Percentiles rank a stretch among this genome's conserved stretches.
Evolutionary conservation across 2,329 filamentous ascomycete genomes (phyloP).

Genomic region (Botryotinia globosa): DNA sequence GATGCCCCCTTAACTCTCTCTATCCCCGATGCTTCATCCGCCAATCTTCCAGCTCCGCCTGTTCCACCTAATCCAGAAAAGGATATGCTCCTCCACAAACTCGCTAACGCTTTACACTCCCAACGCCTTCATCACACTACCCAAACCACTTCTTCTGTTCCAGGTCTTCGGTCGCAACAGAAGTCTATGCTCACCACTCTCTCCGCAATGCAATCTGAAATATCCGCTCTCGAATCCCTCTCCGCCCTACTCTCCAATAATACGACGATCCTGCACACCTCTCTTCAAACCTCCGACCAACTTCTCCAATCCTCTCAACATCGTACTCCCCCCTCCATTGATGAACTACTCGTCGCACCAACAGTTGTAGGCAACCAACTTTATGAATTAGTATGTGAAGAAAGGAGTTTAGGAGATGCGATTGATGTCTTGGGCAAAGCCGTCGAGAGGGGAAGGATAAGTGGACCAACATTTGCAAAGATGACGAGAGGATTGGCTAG

Average conservation of each 20-base stretch:
- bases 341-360: conserved; percentile 89
- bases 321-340: conserved; percentile 71
- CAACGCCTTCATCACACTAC: conserved; percentile 66
- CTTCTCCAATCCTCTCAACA: conserved; percentile 71
- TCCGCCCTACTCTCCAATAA: conserved; percentile 72
- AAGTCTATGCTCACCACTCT: conserved; percentile 71
- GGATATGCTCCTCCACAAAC: conserved; percentile 75
- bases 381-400: conserved; percentile 85
- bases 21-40: conserved; percentile 45
- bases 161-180: conserved; percentile 75
- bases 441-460: conserved; percentile 69
- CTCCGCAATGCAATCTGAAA: conserved; percentile 68
- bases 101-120: conserved; percentile 66
- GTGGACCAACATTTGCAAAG: conserved; percentile 72
- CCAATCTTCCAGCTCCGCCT: conserved; percentile 66
- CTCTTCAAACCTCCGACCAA: conserved; percentile 73
- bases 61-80: conserved; percentile 96
- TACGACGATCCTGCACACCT: conserved; percentile 71
- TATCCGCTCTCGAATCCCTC: conserved; percentile 67
- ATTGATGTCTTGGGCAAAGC: conserved; percentile 78
- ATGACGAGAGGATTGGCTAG: conserved; percentile 71
- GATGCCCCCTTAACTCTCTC: conserved; percentile 49
- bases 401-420: conserved; percentile 80
- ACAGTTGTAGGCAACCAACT: conserved; percentile 91
- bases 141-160: conserved; percentile 71